Base-by-base conservation (phyloP, 202 grass and related monocot genomes). In the Panicum virgatum region DNA sequence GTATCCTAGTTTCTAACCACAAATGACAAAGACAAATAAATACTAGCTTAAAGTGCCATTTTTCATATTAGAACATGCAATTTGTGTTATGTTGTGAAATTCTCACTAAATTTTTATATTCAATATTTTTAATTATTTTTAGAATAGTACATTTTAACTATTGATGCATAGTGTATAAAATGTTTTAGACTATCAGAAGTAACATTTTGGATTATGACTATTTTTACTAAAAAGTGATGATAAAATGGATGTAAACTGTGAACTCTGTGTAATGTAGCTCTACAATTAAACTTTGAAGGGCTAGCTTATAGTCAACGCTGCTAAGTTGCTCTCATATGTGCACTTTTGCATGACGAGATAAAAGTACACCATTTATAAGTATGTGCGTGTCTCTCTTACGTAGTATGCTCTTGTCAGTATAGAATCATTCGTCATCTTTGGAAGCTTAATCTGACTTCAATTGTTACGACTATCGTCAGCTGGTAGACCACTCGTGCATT, bases 341-440 rank as follows among this genome's bases (percentile, higher is more conserved):
- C 2, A 32, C 4, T 16, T 32, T 32, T 39, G 8, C 34, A 12
- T 38, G 62, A 39, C 0, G 18, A 38, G 0, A 66, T 66, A 39
- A n/a, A n/a, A 64, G 32, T 9, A 10, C 6, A 2, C 6, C 15
- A 4, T 37, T 64, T 6, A 19, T 14, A 39, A 66, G 32, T n/a
- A 20, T 19, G 18, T 0, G 1, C 0, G 3, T 38, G 34, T 12
- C 3, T n/a, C 7, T 20, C 16, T 20, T 0, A 7, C 0, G 7
- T 1, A 6, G 3, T 38, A 3, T 3, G 1, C 14, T 38, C 7
- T 0, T 39, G 34, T 19, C 4, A 9, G 6, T 1, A 30, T 66
- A n/a, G 7, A 19, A 39, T 1, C 18, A 37, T 16, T 10, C 3
- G 3, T 12, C 58, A 16, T 30, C 58, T 16, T 62, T 12, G 10